phyloP scores from a whole-genome alignment of 306 rosid species.

The Dryas alaskensis region DNA sequence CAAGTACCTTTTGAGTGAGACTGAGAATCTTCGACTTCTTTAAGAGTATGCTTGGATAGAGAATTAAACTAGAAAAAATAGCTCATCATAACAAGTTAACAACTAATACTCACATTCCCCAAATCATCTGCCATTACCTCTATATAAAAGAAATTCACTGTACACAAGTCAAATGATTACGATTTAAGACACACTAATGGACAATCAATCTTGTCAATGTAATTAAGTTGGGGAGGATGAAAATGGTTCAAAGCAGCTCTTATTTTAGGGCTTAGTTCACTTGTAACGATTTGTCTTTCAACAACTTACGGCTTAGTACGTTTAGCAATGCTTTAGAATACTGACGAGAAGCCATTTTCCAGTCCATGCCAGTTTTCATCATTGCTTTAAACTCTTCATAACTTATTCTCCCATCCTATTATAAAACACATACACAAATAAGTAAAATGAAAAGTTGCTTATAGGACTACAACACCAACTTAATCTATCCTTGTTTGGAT shows the following conservation, averaged over 20 bases:
- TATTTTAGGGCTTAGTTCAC: constrained; percentile 11
- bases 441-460: not conserved
- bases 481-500: not conserved
- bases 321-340: constrained; percentile 79
- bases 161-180: constrained; percentile 32
- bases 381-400: constrained; percentile 80
- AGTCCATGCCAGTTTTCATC: constrained; percentile 85
- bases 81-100: not conserved
- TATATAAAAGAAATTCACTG: constrained; percentile 16
- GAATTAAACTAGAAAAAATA: too few relatives aligned
- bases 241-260: constrained; percentile 1
- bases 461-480: not conserved
- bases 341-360: constrained; percentile 96
- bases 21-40: too few relatives aligned
- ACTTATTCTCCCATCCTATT: constrained; percentile 81
- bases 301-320: constrained; percentile 72
- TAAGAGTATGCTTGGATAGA: too few relatives aligned
- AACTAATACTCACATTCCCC: not conserved
- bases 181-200: constrained; percentile 5
- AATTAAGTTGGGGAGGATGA: not conserved
- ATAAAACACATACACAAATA: not conserved
- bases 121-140: constrained; percentile 19
- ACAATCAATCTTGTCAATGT: not conserved
- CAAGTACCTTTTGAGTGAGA: too few relatives aligned
- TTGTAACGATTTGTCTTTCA: constrained; percentile 52